A percentile compares a stretch with the other conserved stretches of the same genome.
phyloP scores from a whole-genome alignment of 345 rosid genomes.

The Pistacia vera region DNA sequence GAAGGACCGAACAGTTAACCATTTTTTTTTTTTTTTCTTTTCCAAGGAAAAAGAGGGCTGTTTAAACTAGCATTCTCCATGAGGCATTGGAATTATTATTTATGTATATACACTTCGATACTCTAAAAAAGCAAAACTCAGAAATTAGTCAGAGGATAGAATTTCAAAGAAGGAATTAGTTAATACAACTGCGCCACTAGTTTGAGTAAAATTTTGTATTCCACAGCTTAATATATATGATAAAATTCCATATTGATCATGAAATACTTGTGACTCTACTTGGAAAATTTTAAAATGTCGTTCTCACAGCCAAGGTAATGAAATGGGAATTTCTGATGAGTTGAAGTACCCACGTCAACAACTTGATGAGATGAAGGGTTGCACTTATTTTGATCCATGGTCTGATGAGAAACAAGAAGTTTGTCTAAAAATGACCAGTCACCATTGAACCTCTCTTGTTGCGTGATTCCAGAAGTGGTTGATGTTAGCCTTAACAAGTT shows the following conservation, averaged over 20 bases:
- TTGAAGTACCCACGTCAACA: conserved; percentile 36
- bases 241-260: not conserved
- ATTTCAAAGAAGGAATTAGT: not conserved
- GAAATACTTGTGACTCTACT: conserved; percentile 28
- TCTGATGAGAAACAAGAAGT: conserved; percentile 67
- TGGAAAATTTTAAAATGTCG: conserved; percentile 56
- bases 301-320: conserved; percentile 58
- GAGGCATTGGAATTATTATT: too few relatives aligned
- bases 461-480: conserved; percentile 18
- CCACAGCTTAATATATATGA: not conserved
- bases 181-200: conserved; percentile 3
- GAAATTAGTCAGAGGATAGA: not conserved
- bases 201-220: not conserved
- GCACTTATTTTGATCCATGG: conserved; percentile 25
- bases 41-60: too few relatives aligned
- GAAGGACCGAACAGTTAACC: too few relatives aligned
- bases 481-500: conserved; percentile 70
- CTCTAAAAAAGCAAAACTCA: not conserved
- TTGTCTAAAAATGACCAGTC: conserved; percentile 92
- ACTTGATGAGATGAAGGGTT: conserved; percentile 34
- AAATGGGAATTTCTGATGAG: conserved; percentile 63
- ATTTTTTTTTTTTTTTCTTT: too few relatives aligned
- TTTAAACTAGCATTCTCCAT: too few relatives aligned
- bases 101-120: not conserved
- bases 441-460: conserved; percentile 49